Evolutionary conservation across 495 filamentous ascomycete genomes (phyloP), one percentile per base, ranked within the genome.

Genomic region (Penicillium egyptiacum): DNA sequence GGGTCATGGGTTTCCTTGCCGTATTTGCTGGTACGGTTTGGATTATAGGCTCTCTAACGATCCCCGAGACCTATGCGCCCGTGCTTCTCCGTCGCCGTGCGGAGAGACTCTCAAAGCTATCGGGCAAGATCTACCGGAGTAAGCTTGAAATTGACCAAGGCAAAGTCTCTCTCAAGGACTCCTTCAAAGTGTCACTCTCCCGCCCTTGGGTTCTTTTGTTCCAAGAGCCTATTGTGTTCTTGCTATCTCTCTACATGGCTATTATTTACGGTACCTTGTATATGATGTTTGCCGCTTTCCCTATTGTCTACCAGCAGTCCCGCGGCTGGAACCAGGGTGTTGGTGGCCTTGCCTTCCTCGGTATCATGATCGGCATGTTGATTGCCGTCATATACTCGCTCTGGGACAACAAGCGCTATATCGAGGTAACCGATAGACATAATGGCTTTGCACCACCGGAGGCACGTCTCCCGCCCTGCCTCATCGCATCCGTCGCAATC

Each of bases 361-460:
- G 90, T 26, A 92, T 96, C 53, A 90, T 89, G 59, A 72, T 89
- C 56, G 92, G 92, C 58, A 95, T 96, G 89, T 44, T 91, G 3
- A 19, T 81, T 2, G 90, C 81, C 8, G 81, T 86, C 25, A 52
- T 49, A 17, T 80, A 80, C 43, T 73, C 68, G 17, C 62, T 80
- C n/a, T 68, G 66, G 61, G 79, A 82, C 67, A 81, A 82, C 65
- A 75, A 73, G 61, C 75, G 79, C 1, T 82, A 80, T 31, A 42
- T 75, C 46, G 67, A 58, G 7, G 62, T 67, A 40, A 66, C 72
- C 20, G 68, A 75, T 3, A 49, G 65, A 25, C 54, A 78, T 40
- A 59, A 63, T 2, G 75, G 76, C 5, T 76, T 79, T 44, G 75
- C 76, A 39, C 73, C 76, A 10, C 78, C 79, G 0, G 79, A 82